Percentiles rank a stretch among this genome's conserved stretches.
phyloP scores from a whole-genome alignment of 768 basidiomycete species.

The Tremella yokohamensis region DNA sequence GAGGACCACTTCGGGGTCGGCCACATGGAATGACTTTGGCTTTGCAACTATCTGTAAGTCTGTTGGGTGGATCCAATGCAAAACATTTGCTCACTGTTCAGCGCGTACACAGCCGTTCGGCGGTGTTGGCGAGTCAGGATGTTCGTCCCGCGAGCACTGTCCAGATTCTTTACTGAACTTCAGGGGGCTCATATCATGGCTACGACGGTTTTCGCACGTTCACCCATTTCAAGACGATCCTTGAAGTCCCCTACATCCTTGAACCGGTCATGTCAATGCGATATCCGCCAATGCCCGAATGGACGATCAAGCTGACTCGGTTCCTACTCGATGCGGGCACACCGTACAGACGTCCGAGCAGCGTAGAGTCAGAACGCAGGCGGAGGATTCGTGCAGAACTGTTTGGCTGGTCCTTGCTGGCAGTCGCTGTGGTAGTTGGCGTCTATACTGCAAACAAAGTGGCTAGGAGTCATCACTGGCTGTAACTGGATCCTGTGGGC shows the following conservation, averaged over 20 bases:
- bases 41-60: constrained; percentile 31
- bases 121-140: constrained; percentile 49
- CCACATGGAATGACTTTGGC: constrained; percentile 48
- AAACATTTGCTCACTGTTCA: constrained; percentile 5
- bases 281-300: constrained; percentile 36
- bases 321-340: constrained; percentile 13
- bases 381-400: constrained; percentile 1
- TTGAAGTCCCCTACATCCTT: constrained; percentile 20
- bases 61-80: no score
- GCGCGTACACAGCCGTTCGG: constrained; percentile 44
- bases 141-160: constrained; percentile 24
- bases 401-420: neutral
- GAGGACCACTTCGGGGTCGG: constrained; percentile 45
- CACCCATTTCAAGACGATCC: constrained; percentile 35
- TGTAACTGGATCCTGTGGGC: no score
- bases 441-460: neutral
- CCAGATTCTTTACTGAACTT: neutral
- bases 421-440: neutral
- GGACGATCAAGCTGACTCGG: constrained; percentile 13
- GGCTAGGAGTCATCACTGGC: neutral
- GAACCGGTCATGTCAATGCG: constrained; percentile 43
- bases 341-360: constrained; percentile 19
- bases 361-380: constrained; percentile 25
- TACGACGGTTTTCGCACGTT: constrained; percentile 46
- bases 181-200: constrained; percentile 48